These are phyloP conservation scores for Ophiostoma sp. DNA, from an alignment of 2,329 filamentous ascomycete genomes.

Conservation along the genomic window DNA sequence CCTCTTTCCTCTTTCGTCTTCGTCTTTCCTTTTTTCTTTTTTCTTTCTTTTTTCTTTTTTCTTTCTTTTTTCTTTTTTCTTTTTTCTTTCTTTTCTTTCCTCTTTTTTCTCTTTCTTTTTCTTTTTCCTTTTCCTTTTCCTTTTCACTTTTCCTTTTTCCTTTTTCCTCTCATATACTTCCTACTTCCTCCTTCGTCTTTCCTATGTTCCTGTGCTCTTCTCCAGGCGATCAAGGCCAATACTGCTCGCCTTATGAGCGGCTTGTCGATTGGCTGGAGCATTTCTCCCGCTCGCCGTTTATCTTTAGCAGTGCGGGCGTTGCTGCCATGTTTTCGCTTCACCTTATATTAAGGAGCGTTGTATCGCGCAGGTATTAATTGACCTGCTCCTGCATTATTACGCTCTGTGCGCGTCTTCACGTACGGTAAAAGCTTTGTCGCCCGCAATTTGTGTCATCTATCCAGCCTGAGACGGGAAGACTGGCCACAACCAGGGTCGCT, in stretches of 20 bases:
- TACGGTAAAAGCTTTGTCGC: too few species aligned
- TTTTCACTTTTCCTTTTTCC: background rate
- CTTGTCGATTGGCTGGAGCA: background rate
- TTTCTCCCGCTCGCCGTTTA: background rate
- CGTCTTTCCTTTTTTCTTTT: background rate
- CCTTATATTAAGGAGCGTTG: conserved; percentile 6
- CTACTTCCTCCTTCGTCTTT: background rate
- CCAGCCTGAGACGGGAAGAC: too few species aligned
- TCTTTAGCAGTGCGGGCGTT: background rate
- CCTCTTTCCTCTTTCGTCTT: background rate
- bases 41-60: background rate
- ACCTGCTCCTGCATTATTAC: conserved; percentile 4
- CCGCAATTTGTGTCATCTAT: too few species aligned
- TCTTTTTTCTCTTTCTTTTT: background rate
- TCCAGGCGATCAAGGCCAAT: background rate
- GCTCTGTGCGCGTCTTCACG: too few species aligned
- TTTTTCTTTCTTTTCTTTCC: background rate
- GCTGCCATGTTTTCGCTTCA: conserved; percentile 5
- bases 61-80: background rate
- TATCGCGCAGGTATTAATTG: conserved; percentile 6
- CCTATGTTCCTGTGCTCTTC: too few species aligned
- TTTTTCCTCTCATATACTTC: background rate
- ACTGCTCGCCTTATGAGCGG: conserved; percentile 1
- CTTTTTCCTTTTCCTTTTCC: background rate
- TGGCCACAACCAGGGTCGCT: background rate